Conservation (phyloP, 768 basidiomycete genomes). For the Mycena leptocephala region DNA sequence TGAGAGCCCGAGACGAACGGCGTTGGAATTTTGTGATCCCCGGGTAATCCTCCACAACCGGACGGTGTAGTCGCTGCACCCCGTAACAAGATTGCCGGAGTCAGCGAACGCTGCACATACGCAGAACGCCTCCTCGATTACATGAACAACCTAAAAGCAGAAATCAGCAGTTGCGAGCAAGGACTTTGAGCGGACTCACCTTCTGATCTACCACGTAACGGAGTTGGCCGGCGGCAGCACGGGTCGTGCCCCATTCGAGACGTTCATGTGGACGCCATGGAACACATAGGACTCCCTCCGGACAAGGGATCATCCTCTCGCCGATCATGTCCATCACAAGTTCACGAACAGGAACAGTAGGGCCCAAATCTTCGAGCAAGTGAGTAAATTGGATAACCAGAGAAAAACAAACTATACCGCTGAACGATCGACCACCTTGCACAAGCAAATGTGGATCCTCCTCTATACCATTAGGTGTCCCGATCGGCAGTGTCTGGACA, state of each 20-base stretch:
- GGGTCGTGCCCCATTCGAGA: constrained; percentile 74
- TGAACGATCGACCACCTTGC: constrained; percentile 71
- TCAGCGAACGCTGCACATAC: constrained; percentile 88
- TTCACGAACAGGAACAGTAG: constrained; percentile 60
- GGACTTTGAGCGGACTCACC: constrained; percentile 50
- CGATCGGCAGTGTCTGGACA: constrained; percentile 79
- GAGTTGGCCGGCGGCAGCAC: constrained; percentile 67
- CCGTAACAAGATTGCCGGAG: constrained; percentile 81
- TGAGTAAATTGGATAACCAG: background rate
- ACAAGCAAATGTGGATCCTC: constrained; percentile 85
- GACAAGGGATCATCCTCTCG: constrained; percentile 75
- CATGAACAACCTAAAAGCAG: constrained; percentile 76
- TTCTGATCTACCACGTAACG: constrained; percentile 76
- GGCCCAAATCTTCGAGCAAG: constrained; percentile 62
- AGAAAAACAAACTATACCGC: constrained; percentile 58
- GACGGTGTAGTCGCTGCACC: constrained; percentile 86
- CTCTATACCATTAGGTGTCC: constrained; percentile 82
- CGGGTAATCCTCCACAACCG: constrained; percentile 83
- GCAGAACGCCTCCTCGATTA: constrained; percentile 81
- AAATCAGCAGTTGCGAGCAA: background rate
- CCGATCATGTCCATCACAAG: constrained; percentile 73
- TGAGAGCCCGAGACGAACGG: constrained; percentile 58
- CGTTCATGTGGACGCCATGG: constrained; percentile 79
- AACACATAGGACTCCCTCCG: constrained; percentile 69
- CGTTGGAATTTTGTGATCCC: constrained; percentile 45